Evolutionary conservation across 352 stramenopile species (phyloP), one percentile per base, ranked within the genome.

Genomic region (Phytophthora litchii): DNA sequence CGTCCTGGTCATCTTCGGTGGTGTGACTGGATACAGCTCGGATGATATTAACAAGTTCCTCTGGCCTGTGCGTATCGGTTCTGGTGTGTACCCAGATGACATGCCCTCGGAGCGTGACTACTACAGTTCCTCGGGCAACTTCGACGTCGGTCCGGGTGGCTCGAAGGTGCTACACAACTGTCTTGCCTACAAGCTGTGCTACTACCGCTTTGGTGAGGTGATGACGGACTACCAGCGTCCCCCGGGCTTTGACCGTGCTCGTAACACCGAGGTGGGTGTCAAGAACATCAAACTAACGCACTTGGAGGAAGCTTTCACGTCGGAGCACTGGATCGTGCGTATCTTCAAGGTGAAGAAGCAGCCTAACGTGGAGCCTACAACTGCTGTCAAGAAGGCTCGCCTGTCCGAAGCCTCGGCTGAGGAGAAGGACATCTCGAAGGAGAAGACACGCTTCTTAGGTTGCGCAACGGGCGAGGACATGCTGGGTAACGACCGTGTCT

Each of bases 31-130:
- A 11, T 96, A 96, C 74, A 84, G 74, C 42, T 90, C 78, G 37
- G 89, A 96, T 60, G 89, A 97, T 67, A 93, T 98, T 55, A 96
- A 97, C 72, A 98, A 98, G 74, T 97, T 97, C 56, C 66, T 96
- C 13, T 97, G 89, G 86, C 91, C 91, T n/a, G 91, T 97, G 43
- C 84, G 92, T 48, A 97, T 98, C 58, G 92, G 86, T 44, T 91
- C 72, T 44, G 88, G 90, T 43, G 80, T 91, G 48, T 96, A 75
- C 67, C 82, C 68, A 45, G 80, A 82, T 66, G 94, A 88, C 64
- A 96, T 97, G 85, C 90, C 86, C 6, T 50, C 64, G 12, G 90
- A 97, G 64, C 72, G 73, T 49, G 91, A 97, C 56, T 98, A 93
- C 54, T 92, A 93, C 67, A 94, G 82, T 53, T 41, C 79, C 21